Conservation (phyloP, 2,329 filamentous ascomycete genomes). For the Colletotrichum lentis region DNA sequence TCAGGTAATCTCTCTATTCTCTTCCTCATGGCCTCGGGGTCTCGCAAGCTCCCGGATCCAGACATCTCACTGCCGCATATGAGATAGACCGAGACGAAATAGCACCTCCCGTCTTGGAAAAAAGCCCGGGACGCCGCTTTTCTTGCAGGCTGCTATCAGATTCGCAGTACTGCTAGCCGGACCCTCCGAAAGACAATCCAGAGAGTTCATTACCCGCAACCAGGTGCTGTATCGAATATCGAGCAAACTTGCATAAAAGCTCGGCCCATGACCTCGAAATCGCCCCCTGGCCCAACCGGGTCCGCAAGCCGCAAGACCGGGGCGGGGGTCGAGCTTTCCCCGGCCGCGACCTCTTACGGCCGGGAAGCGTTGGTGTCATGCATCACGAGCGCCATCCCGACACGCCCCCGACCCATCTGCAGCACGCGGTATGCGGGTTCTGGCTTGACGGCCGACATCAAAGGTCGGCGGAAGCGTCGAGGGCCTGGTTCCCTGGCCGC, state of each 20-base stretch:
- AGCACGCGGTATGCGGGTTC: background rate
- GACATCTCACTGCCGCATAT: no score
- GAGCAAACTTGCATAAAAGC: background rate
- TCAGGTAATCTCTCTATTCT: no score
- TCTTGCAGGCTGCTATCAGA: background rate
- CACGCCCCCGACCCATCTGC: background rate
- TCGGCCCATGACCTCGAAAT: background rate
- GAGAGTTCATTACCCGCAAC: background rate
- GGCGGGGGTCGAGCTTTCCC: background rate
- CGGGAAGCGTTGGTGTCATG: background rate
- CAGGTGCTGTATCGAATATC: background rate
- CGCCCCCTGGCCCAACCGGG: background rate
- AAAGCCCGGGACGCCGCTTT: background rate
- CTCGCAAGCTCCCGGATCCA: background rate
- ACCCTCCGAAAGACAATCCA: background rate
- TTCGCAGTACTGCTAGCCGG: no score
- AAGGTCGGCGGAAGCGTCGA: background rate
- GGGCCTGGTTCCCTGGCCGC: background rate
- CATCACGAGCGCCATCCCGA: background rate
- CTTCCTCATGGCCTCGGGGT: background rate
- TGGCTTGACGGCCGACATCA: no score
- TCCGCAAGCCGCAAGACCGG: background rate
- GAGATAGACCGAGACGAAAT: no score
- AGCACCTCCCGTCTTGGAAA: no score
- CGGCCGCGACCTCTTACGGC: background rate